phyloP scores from a whole-genome alignment of 2,329 filamentous ascomycete species.

The Rhinocladiella mackenziei region DNA sequence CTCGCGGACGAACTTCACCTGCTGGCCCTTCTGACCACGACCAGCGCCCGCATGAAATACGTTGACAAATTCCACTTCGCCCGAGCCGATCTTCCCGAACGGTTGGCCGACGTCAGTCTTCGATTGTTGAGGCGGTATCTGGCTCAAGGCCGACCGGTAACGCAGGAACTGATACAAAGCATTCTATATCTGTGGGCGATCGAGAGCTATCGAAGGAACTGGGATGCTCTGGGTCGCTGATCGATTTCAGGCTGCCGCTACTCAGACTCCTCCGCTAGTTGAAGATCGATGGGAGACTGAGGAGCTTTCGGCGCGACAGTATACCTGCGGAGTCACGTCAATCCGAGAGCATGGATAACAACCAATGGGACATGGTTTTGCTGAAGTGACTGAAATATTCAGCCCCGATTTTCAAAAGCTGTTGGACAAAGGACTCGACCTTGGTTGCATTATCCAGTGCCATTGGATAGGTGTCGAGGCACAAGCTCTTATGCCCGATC shows the following conservation, averaged over 20 bases:
- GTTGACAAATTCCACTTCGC: conserved; percentile 14
- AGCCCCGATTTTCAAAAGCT: conserved; percentile 8
- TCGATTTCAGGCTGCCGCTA: conserved; percentile 19
- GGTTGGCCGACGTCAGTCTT: conserved; percentile 10
- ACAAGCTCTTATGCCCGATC: conserved; percentile 9
- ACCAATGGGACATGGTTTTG: conserved; percentile 13
- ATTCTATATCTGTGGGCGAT: conserved; percentile 18
- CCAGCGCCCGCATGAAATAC: conserved; percentile 19
- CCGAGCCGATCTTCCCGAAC: conserved; percentile 14
- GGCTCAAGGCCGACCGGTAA: conserved; percentile 10
- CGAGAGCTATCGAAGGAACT: conserved; percentile 21
- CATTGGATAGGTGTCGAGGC: conserved; percentile 6
- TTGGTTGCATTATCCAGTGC: conserved; percentile 15
- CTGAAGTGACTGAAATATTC: conserved; percentile 4
- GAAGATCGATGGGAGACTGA: conserved; percentile 16
- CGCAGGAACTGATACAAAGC: conserved; percentile 17
- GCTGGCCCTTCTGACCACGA: conserved; percentile 12
- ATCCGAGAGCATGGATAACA: conserved; percentile 6
- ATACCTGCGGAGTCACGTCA: conserved; percentile 2
- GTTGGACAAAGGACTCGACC: conserved; percentile 7
- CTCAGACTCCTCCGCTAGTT: conserved; percentile 11
- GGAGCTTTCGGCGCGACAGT: conserved; percentile 9
- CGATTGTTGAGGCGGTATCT: conserved; percentile 13
- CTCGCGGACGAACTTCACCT: conserved; percentile 13
- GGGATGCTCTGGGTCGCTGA: conserved; percentile 22